Base-by-base conservation (phyloP, 225 moss, liverwort and hornwort genomes). In the Pseudisothecium myosuroides region DNA sequence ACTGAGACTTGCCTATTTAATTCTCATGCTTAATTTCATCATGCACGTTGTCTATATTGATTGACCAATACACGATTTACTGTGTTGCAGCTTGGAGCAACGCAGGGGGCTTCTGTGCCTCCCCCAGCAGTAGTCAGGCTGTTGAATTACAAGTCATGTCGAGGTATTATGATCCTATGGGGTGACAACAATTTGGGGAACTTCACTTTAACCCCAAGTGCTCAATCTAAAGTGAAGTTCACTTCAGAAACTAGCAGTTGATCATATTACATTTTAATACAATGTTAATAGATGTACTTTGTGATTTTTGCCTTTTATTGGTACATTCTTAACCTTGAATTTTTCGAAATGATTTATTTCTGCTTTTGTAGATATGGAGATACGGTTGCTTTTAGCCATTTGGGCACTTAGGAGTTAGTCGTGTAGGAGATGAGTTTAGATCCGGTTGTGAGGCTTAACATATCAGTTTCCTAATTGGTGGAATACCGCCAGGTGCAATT, bases 121-220 rank as follows among this genome's bases (percentile, higher is more conserved):
- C 99, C 99, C 49, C 99, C 99, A 84, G 97, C 97, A 73, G 96
- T 97, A 77, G 87, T 96, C 60, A 95, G 96, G 91, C 88, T 99
- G 87, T 94, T 99, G 58, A 99, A 99, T 87, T 91, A 96, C 91
- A 99, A 99, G 92, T 95, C 99, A 37, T 99, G 99, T 83, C 94
- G 97, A 94, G 99, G 99, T 97, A 92, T 29, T 68, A 52, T 83
- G 87, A 56, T 45, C 55, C 21, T 61, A 14, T 54, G 24, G 61
- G 81, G 54, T 78, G 83, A 73, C 37, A 60, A 67, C 18, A 50
- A 27, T 45, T 54, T 83, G 32, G n/a, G 75, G 76, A 86, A 64
- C 28, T 72, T 78, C 55, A 45, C 50, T 84, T 83, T n/a, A 76
- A 17, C 7, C 23, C 59, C 17, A 60, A 73, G 34, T 74, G 32